These are phyloP conservation scores for Endocarpon pusillum DNA, from an alignment of 495 filamentous ascomycete species.

Conservation along the genomic window DNA sequence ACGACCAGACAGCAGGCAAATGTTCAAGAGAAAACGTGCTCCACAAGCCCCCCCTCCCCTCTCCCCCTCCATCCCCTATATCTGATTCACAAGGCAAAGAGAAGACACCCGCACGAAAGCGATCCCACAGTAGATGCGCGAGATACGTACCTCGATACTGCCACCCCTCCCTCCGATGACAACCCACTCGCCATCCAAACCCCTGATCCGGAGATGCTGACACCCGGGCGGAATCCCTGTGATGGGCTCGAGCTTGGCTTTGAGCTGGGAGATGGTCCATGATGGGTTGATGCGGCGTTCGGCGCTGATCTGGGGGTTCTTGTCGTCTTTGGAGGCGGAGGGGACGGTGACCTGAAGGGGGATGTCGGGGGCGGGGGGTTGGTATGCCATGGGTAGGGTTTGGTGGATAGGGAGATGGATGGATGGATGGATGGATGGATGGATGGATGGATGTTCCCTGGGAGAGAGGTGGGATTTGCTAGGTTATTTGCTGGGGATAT, in stretches of 20 bases:
- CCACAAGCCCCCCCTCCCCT: not conserved
- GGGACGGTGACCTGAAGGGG: conserved; percentile 70
- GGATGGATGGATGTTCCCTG: no score
- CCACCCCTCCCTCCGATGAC: conserved; percentile 22
- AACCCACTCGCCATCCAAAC: conserved; percentile 21
- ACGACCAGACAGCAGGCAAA: no score
- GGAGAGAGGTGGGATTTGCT: no score
- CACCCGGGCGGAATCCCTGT: conserved; percentile 74
- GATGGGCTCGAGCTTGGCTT: conserved; percentile 78
- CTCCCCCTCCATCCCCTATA: no score
- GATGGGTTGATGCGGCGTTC: conserved; percentile 84
- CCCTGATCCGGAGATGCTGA: conserved; percentile 44
- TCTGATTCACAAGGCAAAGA: conserved; percentile 4
- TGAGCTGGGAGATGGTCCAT: conserved; percentile 78
- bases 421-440: no score
- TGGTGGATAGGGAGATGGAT: no score
- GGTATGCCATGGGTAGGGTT: conserved; percentile 20
- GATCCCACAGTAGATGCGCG: not conserved
- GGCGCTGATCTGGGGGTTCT: conserved; percentile 55
- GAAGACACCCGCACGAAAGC: not conserved
- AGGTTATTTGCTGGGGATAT: no score
- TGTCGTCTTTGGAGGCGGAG: conserved; percentile 46
- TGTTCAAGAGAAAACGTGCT: not conserved
- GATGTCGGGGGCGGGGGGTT: conserved; percentile 56
- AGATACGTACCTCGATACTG: conserved; percentile 24